These are phyloP conservation scores for Zygotorulaspora sp. DNA, from an alignment of 805 yeast genomes.

Conservation along the genomic window DNA sequence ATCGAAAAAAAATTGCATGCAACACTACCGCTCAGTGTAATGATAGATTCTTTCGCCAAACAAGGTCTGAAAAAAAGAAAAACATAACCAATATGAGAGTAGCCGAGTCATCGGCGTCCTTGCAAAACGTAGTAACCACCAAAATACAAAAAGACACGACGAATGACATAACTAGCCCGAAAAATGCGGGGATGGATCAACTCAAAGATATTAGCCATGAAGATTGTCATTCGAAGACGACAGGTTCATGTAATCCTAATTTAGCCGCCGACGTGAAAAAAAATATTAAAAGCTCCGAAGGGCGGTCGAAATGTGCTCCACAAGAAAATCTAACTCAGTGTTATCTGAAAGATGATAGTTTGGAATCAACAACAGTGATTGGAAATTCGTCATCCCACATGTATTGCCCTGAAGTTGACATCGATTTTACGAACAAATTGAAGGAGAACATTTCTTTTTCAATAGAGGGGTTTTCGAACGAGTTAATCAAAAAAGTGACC, in stretches of 20 bases:
- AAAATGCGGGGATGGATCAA: background rate
- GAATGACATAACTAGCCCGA: background rate
- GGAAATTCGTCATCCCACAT: constrained; percentile 4
- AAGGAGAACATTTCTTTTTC: constrained; percentile 38
- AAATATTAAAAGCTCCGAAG: background rate
- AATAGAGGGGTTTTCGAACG: constrained; percentile 34
- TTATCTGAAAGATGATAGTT: background rate
- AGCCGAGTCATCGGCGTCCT: no score
- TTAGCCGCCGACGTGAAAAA: constrained; percentile 4
- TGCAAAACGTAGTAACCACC: background rate
- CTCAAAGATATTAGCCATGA: background rate
- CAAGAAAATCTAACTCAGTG: no score
- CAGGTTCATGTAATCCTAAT: background rate
- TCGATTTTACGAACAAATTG: constrained; percentile 33
- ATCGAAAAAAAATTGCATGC: constrained; percentile 16
- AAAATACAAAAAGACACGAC: background rate
- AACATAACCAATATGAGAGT: background rate
- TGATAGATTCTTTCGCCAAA: constrained; percentile 8
- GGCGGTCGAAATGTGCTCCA: no score
- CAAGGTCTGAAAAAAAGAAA: constrained; percentile 6
- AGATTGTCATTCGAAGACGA: background rate
- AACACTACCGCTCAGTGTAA: constrained; percentile 24
- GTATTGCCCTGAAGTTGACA: constrained; percentile 8
- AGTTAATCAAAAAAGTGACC: constrained; percentile 33
- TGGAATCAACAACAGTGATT: constrained; percentile 11